Conservation (phyloP, 257 asterid species). For the Nicotiana undulata region DNA sequence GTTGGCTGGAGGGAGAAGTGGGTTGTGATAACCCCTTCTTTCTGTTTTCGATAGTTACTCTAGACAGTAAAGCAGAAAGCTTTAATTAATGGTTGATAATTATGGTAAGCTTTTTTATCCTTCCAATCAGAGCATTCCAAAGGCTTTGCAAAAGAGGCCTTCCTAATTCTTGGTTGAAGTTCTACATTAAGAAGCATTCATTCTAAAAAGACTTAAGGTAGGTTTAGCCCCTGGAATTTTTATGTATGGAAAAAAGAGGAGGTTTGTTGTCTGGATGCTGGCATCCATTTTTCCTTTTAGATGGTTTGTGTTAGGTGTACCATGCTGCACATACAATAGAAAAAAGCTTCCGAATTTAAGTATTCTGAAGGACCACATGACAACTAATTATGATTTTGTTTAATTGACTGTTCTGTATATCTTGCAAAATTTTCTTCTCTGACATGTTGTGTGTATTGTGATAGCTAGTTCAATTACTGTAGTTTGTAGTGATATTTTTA, state of each 20-base stretch:
- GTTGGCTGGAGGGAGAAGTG: conserved; percentile 7
- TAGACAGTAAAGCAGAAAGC: neutral
- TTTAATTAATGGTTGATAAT: neutral
- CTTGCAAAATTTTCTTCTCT: neutral
- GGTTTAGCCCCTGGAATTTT: neutral
- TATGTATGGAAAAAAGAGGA: neutral
- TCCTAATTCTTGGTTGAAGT: neutral
- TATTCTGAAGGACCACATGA: neutral
- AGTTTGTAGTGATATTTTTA: neutral
- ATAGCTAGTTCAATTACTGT: neutral
- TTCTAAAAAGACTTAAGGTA: neutral
- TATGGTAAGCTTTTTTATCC: neutral
- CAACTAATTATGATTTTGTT: no score
- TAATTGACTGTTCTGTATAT: neutral
- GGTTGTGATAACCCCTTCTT: neutral
- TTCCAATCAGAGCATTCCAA: neutral
- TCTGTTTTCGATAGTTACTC: neutral
- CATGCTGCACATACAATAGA: neutral
- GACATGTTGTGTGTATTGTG: neutral
- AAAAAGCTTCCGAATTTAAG: neutral
- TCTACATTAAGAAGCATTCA: neutral
- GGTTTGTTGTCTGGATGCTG: neutral
- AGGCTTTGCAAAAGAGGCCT: neutral
- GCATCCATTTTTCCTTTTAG: neutral
- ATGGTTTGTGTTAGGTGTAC: neutral